Conservation (phyloP, 768 basidiomycete genomes). For the Phlebiopsis gigantea region DNA sequence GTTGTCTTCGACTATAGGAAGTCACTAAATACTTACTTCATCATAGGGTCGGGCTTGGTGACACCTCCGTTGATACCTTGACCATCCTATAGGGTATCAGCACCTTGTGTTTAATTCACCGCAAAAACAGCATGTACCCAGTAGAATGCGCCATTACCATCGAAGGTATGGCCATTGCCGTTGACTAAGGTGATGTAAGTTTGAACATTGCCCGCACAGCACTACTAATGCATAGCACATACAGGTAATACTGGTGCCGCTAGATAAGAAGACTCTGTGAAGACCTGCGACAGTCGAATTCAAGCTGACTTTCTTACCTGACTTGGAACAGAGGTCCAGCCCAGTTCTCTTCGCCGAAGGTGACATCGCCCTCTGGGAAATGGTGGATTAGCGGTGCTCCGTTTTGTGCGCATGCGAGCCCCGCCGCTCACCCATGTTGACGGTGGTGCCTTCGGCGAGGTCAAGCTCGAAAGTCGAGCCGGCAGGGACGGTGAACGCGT, state of each 20-base stretch:
- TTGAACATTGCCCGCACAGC: not conserved
- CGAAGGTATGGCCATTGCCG: slow-evolving; percentile 35
- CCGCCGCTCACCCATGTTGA: slow-evolving; percentile 46
- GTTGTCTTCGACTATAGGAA: too few relatives aligned
- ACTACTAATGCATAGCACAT: slow-evolving; percentile 12
- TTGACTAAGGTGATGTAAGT: slow-evolving; percentile 23
- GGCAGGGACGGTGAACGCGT: slow-evolving; percentile 50
- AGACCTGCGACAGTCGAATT: too few relatives aligned
- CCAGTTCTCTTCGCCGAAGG: slow-evolving; percentile 50
- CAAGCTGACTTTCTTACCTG: slow-evolving; percentile 34
- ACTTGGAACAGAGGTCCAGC: slow-evolving; percentile 49
- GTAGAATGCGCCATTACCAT: slow-evolving; percentile 39
- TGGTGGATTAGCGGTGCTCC: not conserved
- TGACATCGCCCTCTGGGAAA: slow-evolving; percentile 47
- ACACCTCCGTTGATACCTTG: slow-evolving; percentile 27
- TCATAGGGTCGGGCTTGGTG: slow-evolving; percentile 33
- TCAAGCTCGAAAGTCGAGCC: slow-evolving; percentile 44
- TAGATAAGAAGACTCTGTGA: too few relatives aligned
- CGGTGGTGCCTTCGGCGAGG: slow-evolving; percentile 44
- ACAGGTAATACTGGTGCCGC: slow-evolving; percentile 48
- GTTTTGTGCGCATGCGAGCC: not conserved
- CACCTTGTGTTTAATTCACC: not conserved
- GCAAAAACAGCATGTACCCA: slow-evolving; percentile 29
- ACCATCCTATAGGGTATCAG: slow-evolving; percentile 20
- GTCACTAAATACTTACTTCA: slow-evolving; percentile 25